phyloP scores from a whole-genome alignment of 345 rosid species.

The Garcia nutans region DNA sequence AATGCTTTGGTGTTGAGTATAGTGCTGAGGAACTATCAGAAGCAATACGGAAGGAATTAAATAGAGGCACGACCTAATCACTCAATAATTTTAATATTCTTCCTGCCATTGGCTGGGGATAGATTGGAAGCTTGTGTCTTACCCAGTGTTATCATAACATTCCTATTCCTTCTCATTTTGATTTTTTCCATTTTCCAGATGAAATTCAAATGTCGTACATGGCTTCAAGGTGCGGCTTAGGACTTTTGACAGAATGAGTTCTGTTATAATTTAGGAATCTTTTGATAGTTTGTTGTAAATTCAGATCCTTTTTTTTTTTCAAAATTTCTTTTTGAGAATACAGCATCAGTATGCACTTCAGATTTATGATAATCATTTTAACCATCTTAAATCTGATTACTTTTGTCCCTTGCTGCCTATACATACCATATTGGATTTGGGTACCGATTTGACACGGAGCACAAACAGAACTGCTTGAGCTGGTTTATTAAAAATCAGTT shows the following conservation, averaged over 20 bases:
- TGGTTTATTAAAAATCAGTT: too few relatives aligned
- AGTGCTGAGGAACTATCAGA: constrained; percentile 54
- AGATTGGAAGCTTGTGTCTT: not conserved
- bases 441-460: too few relatives aligned
- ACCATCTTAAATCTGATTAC: too few relatives aligned
- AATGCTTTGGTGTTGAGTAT: constrained; percentile 79
- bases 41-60: constrained; percentile 58
- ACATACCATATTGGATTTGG: too few relatives aligned
- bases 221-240: not conserved
- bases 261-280: not conserved
- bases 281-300: not conserved
- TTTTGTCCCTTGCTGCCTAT: too few relatives aligned
- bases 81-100: not conserved
- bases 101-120: too few relatives aligned
- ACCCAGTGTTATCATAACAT: not conserved
- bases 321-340: too few relatives aligned
- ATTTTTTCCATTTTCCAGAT: not conserved
- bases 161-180: not conserved
- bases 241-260: not conserved
- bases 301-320: not conserved
- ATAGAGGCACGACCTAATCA: constrained; percentile 12
- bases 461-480: too few relatives aligned
- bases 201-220: not conserved
- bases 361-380: too few relatives aligned
- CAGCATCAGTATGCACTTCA: too few relatives aligned